Evolutionary conservation across 73 alveolate species (phyloP).

Genomic region (Tetrahymena thermophila): DNA sequence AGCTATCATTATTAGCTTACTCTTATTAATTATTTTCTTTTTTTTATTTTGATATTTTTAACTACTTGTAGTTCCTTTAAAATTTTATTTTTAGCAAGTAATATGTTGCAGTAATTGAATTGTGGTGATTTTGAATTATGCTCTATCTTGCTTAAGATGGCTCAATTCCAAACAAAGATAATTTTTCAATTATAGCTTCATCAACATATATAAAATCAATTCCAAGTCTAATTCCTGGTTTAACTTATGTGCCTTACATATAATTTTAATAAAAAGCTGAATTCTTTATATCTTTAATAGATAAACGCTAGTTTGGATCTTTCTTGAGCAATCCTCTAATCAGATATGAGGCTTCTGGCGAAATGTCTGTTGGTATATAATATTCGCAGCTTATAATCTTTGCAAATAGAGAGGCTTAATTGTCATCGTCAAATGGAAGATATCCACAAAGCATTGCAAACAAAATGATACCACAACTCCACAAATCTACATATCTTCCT

Average conservation of each 20-base stretch:
- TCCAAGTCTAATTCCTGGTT: not conserved
- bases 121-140: not conserved
- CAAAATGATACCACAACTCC: slow-evolving; percentile 76
- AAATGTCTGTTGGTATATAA: slow-evolving; percentile 33
- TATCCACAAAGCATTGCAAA: slow-evolving; percentile 73
- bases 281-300: slow-evolving; percentile 46
- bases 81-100: not conserved
- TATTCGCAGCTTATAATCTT: slow-evolving; percentile 32
- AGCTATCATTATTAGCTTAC: too few relatives aligned
- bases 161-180: not conserved
- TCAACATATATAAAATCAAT: not conserved
- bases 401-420: slow-evolving; percentile 40
- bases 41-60: too few relatives aligned
- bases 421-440: slow-evolving; percentile 76
- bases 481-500: slow-evolving; percentile 59
- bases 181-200: not conserved
- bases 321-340: slow-evolving; percentile 42
- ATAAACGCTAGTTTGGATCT: slow-evolving; percentile 51
- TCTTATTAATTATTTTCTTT: not conserved
- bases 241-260: not conserved
- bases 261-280: not conserved
- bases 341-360: slow-evolving; percentile 39
- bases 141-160: not conserved
- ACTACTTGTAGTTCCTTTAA: not conserved
- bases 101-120: not conserved